Conservation (phyloP, 2,329 filamentous ascomycete genomes). For the Fusarium haematococcum region DNA sequence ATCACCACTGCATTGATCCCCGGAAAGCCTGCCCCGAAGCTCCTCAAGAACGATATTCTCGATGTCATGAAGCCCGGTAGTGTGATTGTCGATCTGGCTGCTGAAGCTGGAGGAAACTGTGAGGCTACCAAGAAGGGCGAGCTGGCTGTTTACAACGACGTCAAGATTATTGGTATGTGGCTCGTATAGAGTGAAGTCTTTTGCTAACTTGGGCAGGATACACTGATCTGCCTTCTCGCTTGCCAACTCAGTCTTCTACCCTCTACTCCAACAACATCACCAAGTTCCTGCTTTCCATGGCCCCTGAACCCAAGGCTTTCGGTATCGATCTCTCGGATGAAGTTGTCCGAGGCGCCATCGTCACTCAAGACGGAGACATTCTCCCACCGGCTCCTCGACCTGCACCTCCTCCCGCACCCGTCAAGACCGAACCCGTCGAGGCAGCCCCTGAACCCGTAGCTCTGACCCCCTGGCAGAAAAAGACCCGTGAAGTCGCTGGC, state of each 20-base stretch:
- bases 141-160: constrained; percentile 77
- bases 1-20: constrained; percentile 94
- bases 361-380: constrained; percentile 81
- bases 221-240: constrained; percentile 86
- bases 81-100: constrained; percentile 87
- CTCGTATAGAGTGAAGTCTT: neutral
- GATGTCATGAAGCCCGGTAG: constrained; percentile 91
- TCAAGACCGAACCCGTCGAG: constrained; percentile 57
- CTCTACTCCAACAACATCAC: constrained; percentile 95
- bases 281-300: constrained; percentile 86
- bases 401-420: constrained; percentile 64
- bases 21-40: constrained; percentile 82
- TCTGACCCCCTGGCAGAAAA: constrained; percentile 85
- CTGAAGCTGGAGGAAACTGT: constrained; percentile 90
- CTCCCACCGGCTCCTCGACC: constrained; percentile 81
- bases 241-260: constrained; percentile 90
- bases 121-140: constrained; percentile 83
- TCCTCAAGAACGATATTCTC: constrained; percentile 85
- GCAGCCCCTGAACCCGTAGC: constrained; percentile 66
- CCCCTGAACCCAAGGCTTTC: constrained; percentile 81
- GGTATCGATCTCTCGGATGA: constrained; percentile 86
- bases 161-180: constrained; percentile 81
- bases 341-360: constrained; percentile 86
- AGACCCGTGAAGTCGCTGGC: constrained; percentile 77
- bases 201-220: constrained; percentile 66